A percentile compares a stretch with the other conserved stretches of the same genome.
These are phyloP conservation scores for Lactarius pseudohatsudake DNA, from an alignment of 768 basidiomycete genomes.

Conservation along the genomic window DNA sequence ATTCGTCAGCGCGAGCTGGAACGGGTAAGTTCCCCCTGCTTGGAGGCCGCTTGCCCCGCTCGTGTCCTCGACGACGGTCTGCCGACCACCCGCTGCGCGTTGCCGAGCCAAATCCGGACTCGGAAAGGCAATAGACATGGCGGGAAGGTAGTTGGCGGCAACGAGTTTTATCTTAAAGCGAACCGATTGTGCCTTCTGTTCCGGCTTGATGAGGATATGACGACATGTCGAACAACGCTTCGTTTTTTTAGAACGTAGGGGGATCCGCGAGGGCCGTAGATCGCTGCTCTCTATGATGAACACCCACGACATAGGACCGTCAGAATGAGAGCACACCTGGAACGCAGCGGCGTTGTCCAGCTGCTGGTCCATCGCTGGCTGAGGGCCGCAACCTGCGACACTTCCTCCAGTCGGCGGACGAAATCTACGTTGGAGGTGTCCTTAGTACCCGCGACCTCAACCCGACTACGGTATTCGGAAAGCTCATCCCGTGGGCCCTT, in stretches of 20 bases:
- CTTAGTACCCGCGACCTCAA: conserved; percentile 56
- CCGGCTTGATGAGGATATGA: conserved; percentile 97
- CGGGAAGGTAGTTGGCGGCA: conserved; percentile 91
- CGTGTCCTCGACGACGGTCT: conserved; percentile 42
- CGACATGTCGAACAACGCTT: conserved; percentile 94
- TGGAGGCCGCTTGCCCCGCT: conserved; percentile 45
- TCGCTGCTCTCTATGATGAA: conserved; percentile 49
- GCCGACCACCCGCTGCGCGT: conserved; percentile 38
- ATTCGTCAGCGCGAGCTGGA: conserved; percentile 90
- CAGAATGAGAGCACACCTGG: conserved; percentile 48
- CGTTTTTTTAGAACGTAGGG: conserved; percentile 88
- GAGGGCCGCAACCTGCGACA: conserved; percentile 63
- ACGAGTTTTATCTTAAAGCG: conserved; percentile 98
- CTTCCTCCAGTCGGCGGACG: conserved; percentile 59
- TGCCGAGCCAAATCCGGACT: conserved; percentile 37
- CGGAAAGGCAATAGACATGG: conserved; percentile 69
- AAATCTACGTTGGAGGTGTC: conserved; percentile 71
- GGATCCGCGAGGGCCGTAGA: conserved; percentile 84
- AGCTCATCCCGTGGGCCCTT: conserved; percentile 72
- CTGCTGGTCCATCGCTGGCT: conserved; percentile 82
- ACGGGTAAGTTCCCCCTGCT: conserved; percentile 80
- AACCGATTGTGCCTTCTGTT: conserved; percentile 92
- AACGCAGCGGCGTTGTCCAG: conserved; percentile 68
- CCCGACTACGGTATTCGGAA: conserved; percentile 69
- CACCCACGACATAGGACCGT: not conserved